Evolutionary conservation across 306 rosid genomes (phyloP).

Genomic region (Glycine latifolia): DNA sequence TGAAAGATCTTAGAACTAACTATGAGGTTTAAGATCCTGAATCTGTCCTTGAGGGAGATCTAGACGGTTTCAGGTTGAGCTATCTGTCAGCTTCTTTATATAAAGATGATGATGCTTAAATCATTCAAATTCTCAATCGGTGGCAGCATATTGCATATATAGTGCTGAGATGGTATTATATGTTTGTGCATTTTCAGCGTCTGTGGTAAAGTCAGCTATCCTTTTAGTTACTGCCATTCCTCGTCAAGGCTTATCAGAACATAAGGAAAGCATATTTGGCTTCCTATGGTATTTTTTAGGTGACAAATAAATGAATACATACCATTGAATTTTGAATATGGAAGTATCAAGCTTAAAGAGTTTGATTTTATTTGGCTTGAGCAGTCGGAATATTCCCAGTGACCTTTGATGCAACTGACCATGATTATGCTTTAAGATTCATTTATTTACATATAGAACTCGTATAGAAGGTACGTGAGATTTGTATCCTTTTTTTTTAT

Average conservation of each 20-base stretch:
- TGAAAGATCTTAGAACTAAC: slow-evolving; percentile 91
- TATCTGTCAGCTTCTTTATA: slow-evolving; percentile 85
- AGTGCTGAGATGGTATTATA: slow-evolving; percentile 33
- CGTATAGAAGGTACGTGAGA: too few relatives aligned
- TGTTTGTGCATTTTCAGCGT: slow-evolving; percentile 25
- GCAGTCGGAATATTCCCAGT: background rate
- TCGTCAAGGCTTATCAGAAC: slow-evolving; percentile 31
- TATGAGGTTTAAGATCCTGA: slow-evolving; percentile 93
- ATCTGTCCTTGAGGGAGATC: slow-evolving; percentile 90
- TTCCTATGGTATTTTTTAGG: slow-evolving; percentile 1
- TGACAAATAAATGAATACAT: slow-evolving; percentile 29
- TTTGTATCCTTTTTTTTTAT: too few relatives aligned
- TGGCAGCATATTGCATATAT: slow-evolving; percentile 30
- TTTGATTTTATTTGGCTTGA: slow-evolving; percentile 15
- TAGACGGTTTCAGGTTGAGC: slow-evolving; percentile 83
- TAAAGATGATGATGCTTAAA: slow-evolving; percentile 66
- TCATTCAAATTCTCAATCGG: background rate
- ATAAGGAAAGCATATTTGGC: slow-evolving; percentile 29
- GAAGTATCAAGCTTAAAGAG: slow-evolving; percentile 37
- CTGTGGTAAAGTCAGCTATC: slow-evolving; percentile 14
- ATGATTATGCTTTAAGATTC: background rate
- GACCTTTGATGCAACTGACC: too few relatives aligned
- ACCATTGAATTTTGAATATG: slow-evolving; percentile 11
- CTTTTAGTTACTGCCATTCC: slow-evolving; percentile 11
- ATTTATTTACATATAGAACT: slow-evolving; percentile 1